Percentiles rank a stretch among this genome's conserved stretches.
Evolutionary conservation across 1,284 basidiomycete species (phyloP).

Genomic region (Flammula alnicola): DNA sequence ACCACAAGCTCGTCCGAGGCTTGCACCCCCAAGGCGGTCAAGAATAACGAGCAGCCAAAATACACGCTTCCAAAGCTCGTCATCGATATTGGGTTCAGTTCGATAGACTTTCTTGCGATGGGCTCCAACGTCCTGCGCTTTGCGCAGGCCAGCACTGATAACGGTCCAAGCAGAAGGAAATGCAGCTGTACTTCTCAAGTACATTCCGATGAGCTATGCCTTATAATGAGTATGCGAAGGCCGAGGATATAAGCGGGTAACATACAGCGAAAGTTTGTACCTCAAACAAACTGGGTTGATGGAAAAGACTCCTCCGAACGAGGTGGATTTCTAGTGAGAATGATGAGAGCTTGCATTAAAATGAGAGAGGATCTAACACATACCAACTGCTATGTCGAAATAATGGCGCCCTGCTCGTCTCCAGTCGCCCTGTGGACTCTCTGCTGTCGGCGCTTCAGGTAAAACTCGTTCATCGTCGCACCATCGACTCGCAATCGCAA

Average conservation of each 20-base stretch:
- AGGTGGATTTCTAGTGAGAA: slow-evolving; percentile 50
- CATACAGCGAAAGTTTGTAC: slow-evolving; percentile 66
- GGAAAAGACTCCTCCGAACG: slow-evolving; percentile 59
- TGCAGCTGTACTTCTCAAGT: slow-evolving; percentile 56
- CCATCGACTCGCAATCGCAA: slow-evolving; percentile 76
- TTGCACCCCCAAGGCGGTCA: slow-evolving; percentile 67
- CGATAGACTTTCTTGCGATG: slow-evolving; percentile 63
- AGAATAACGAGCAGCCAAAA: slow-evolving; percentile 74
- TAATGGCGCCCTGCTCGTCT: slow-evolving; percentile 72
- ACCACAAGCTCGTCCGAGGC: slow-evolving; percentile 73
- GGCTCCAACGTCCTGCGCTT: slow-evolving; percentile 72
- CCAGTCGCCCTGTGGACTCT: slow-evolving; percentile 40
- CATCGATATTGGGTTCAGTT: slow-evolving; percentile 49
- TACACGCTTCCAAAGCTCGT: slow-evolving; percentile 80
- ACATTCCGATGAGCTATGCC: slow-evolving; percentile 49
- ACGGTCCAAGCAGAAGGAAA: slow-evolving; percentile 69
- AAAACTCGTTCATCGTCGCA: slow-evolving; percentile 69
- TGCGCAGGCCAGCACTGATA: slow-evolving; percentile 69
- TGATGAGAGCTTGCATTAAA: slow-evolving; percentile 4
- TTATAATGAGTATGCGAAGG: not conserved
- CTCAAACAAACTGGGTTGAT: slow-evolving; percentile 73
- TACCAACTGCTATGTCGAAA: slow-evolving; percentile 58
- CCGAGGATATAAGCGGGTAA: slow-evolving; percentile 10
- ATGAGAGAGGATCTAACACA: slow-evolving; percentile 18
- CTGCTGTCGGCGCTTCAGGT: slow-evolving; percentile 32